phyloP scores from a whole-genome alignment of 1,139 yeast genomes.

The Saccharomyces uvarum region DNA sequence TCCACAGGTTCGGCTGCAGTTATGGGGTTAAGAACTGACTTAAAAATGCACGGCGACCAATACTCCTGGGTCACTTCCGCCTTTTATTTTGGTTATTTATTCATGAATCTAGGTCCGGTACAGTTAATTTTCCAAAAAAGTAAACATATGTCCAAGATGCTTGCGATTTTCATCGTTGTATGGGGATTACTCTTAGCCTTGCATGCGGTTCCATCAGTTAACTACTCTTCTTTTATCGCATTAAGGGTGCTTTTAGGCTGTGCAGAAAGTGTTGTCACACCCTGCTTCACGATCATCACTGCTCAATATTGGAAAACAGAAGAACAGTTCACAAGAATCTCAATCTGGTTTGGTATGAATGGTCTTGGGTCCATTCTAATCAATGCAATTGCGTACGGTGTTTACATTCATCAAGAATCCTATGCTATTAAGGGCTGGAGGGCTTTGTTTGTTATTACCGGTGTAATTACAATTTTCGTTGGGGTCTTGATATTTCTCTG shows the following conservation, averaged over 20 bases:
- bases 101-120: conserved; percentile 41
- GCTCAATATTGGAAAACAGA: conserved; percentile 47
- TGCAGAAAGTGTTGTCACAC: conserved; percentile 44
- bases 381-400: conserved; percentile 44
- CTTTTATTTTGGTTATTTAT: conserved; percentile 47
- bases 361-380: conserved; percentile 42
- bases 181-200: conserved; percentile 44
- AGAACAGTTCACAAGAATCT: conserved; percentile 43
- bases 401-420: conserved; percentile 30
- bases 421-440: conserved; percentile 43
- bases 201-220: conserved; percentile 36
- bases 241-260: conserved; percentile 43
- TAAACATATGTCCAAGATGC: conserved; percentile 33
- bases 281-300: conserved; percentile 47
- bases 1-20: conserved; percentile 54
- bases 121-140: conserved; percentile 33
- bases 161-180: conserved; percentile 34
- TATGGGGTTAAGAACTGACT: conserved; percentile 43
- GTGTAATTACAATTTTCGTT: conserved; percentile 40
- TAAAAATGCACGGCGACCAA: conserved; percentile 43
- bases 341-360: conserved; percentile 44
- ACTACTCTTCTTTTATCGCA: conserved; percentile 37
- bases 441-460: conserved; percentile 41
- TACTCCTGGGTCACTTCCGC: conserved; percentile 54
- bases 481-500: conserved; percentile 40